A percentile compares a stretch with the other conserved stretches of the same genome.
These are phyloP conservation scores for Pseudonitzschia pungens DNA, from an alignment of 108 stramenopile genomes.

Conservation along the genomic window DNA sequence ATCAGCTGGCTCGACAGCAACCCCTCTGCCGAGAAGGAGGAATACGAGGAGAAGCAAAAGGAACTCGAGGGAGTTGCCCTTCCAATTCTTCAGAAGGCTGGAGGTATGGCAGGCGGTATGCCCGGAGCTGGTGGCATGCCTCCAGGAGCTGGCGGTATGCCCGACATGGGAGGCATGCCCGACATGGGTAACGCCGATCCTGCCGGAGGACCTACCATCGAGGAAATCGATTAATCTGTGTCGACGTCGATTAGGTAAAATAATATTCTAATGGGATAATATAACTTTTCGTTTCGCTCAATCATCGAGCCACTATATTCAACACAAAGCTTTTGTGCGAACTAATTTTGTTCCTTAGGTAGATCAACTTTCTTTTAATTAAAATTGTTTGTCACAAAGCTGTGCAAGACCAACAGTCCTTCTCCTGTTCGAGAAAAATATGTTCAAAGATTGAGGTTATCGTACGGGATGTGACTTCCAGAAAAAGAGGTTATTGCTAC, in stretches of 20 bases:
- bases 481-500: too few relatives aligned
- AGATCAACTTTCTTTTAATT: too few relatives aligned
- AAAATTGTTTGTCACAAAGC: too few relatives aligned
- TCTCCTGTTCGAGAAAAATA: too few relatives aligned
- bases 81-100: constrained; percentile 89
- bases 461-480: too few relatives aligned
- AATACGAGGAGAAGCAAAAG: constrained; percentile 98
- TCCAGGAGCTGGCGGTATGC: too few relatives aligned
- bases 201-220: constrained; percentile 87
- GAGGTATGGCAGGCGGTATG: constrained; percentile 53
- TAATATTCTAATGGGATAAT: not conserved
- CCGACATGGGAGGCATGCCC: constrained; percentile 67
- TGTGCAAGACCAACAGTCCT: too few relatives aligned
- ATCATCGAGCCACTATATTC: too few relatives aligned
- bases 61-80: constrained; percentile 88
- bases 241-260: too few relatives aligned
- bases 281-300: not conserved
- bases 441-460: too few relatives aligned
- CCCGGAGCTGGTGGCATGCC: too few relatives aligned
- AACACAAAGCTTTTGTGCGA: too few relatives aligned
- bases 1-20: constrained; percentile 93
- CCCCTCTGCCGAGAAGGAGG: constrained; percentile 95
- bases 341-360: not conserved
- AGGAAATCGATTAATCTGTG: constrained; percentile 75
- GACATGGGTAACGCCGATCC: constrained; percentile 71